Base-by-base conservation (phyloP, 1,284 basidiomycete species). In the Tilletia walkeri region DNA sequence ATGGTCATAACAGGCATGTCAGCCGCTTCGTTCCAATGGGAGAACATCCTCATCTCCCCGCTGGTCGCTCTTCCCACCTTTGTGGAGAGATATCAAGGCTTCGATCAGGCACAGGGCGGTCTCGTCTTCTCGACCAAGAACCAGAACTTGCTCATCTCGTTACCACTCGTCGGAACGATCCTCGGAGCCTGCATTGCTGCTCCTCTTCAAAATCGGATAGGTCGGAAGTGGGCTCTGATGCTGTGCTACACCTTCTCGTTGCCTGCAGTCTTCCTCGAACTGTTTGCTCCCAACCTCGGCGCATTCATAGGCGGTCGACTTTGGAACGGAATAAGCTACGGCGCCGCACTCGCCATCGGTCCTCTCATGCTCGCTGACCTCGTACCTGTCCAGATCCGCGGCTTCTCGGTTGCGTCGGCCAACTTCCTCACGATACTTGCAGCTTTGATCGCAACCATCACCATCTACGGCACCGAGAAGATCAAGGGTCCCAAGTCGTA, bases 21-120 rank as follows among this genome's bases (percentile, higher is more conserved):
- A 34, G 76, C 74, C 24, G 74, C 74, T n/a, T 73, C 71, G 7
- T 77, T 76, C 36, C 74, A 74, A 16, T 70, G 73, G 66, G 77
- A 79, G 38, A 79, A 79, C 69, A 72, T 73, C 30, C 70, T 79
- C 72, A 75, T 79, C 71, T 74, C 76, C 36, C 77, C 77, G 48
- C 69, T 79, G 38, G 73, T 76, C 20, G 75, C 77, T 39, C 77
- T 77, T 70, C 71, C 72, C 39, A 70, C 70, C 34, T 79, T 79
- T 49, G 77, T 79, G 41, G 67, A 73, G 34, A 70, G 75, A 66
- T 75, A 74, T 38, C 77, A 79, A 65, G 70, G 72, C 48, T 75
- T 73, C 48, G 56, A 61, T 30, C 24, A 61, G 36, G 56, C 56
- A 9, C 56, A 61, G 36, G 56, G 56, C 18, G 56, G 56, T 20